Evolutionary conservation across 805 yeast genomes (phyloP), one percentile per base, ranked within the genome.

Genomic region (Yamadazyma olivae): DNA sequence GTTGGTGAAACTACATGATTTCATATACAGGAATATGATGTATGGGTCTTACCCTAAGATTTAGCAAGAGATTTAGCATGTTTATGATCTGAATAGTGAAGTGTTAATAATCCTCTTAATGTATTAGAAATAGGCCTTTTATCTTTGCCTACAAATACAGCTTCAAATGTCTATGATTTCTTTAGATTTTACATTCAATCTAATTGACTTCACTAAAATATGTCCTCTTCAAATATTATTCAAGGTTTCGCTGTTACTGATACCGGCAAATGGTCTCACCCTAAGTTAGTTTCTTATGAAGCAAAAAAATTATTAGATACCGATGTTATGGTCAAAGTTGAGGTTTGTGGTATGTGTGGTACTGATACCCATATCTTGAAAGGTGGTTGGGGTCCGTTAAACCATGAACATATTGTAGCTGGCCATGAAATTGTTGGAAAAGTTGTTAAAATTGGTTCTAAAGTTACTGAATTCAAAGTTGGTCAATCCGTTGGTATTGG

Each of bases 401-500:
- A 17, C 3, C 35, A 33, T 30, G 59, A 66, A 18, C 61, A 64
- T 35, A 61, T 70, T 22, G 67, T 72, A 32, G 68, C 64, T 5
- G 88, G 88, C 16, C 88, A 81, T 56, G 88, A 81, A 57, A 70
- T 81, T 43, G 61, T 80, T 31, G 89, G 88, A 35, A 62, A 56
- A 20, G 83, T 81, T 24, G 65, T 76, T 13, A 68, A 65, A 21
- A 64, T 81, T 29, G 95, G 93, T 35, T 45, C 67, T 7, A 63
- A 71, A 30, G 78, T 84, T 43, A 54, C 57, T 6, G 66, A 43
- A 31, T 70, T 61, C 64, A 73, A 68, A 51, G 52, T 81, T 18
- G 95, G 95, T 36, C 81, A 86, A 45, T 68, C 86, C 43, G 95
- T 83, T 17, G 95, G 93, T 33, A 72, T 83, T 33, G 95, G 95